Evolutionary conservation across 495 filamentous ascomycete species (phyloP).

Genomic region (Zalerion maritima): DNA sequence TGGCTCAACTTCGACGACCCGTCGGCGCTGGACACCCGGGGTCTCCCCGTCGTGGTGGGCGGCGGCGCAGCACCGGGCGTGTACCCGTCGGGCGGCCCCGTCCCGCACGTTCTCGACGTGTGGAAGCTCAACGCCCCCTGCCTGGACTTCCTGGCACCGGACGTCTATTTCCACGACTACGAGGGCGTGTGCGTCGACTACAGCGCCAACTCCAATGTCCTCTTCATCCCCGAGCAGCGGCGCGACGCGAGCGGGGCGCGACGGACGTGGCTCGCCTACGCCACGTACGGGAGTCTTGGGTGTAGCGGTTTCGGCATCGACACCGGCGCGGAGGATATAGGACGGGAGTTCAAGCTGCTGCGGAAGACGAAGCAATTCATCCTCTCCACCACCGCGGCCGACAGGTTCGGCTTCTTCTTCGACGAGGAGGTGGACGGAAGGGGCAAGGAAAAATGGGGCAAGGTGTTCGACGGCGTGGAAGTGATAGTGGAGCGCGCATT

Average conservation of each 20-base stretch:
- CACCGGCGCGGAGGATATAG: constrained; percentile 18
- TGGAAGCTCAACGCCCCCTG: constrained; percentile 28
- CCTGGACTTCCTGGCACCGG: constrained; percentile 34
- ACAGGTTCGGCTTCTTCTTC: constrained; percentile 33
- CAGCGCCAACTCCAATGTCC: constrained; percentile 27
- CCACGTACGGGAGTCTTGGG: constrained; percentile 27
- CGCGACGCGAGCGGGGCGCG: constrained; percentile 32
- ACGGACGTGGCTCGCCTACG: constrained; percentile 29
- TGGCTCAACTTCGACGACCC: constrained; percentile 28
- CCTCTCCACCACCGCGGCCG: constrained; percentile 25
- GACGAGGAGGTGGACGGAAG: constrained; percentile 19
- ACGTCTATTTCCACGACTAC: constrained; percentile 34
- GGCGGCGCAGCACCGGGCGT: constrained; percentile 29
- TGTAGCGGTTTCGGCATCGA: constrained; percentile 34
- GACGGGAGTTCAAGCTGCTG: too few species aligned
- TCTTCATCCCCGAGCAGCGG: constrained; percentile 38
- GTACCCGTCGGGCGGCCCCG: constrained; percentile 32
- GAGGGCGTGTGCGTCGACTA: constrained; percentile 25
- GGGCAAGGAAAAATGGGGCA: constrained; percentile 12
- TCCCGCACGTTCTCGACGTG: constrained; percentile 27
- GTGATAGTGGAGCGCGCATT: constrained; percentile 29
- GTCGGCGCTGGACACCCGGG: constrained; percentile 13
- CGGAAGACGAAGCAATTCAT: constrained; percentile 27
- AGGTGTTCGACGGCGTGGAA: constrained; percentile 13
- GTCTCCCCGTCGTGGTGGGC: constrained; percentile 22